These are phyloP conservation scores for Zasmidium citrigriseum DNA, from an alignment of 2,329 filamentous ascomycete genomes.

Conservation along the genomic window DNA sequence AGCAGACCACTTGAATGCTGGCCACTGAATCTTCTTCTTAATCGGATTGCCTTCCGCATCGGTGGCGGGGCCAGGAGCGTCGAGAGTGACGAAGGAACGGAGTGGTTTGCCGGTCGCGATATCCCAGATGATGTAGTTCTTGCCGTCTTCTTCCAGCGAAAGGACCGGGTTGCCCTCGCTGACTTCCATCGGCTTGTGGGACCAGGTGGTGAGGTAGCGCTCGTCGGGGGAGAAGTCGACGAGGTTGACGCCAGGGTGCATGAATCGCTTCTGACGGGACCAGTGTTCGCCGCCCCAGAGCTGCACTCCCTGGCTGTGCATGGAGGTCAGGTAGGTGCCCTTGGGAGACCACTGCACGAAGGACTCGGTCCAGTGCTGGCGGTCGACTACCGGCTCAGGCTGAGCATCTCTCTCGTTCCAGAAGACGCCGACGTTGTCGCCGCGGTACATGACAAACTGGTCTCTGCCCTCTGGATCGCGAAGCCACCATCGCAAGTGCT, in stretches of 20 bases:
- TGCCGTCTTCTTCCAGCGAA: constrained; percentile 85
- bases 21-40: constrained; percentile 96
- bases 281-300: constrained; percentile 92
- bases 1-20: constrained; percentile 98
- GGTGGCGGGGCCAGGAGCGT: constrained; percentile 64
- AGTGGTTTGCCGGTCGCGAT: constrained; percentile 85
- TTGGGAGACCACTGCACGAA: constrained; percentile 98
- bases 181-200: constrained; percentile 86
- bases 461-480: constrained; percentile 86
- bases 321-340: constrained; percentile 90
- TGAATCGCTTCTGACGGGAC: constrained; percentile 88
- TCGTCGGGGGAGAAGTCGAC: constrained; percentile 94
- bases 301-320: constrained; percentile 94
- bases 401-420: constrained; percentile 97
- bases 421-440: constrained; percentile 89
- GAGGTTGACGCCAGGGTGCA: constrained; percentile 92
- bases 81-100: constrained; percentile 89
- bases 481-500: constrained; percentile 92
- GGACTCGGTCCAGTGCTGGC: constrained; percentile 94
- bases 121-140: constrained; percentile 99
- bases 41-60: constrained; percentile 65
- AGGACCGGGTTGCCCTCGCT: constrained; percentile 82
- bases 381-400: constrained; percentile 86
- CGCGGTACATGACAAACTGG: constrained; percentile 92
- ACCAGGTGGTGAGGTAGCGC: constrained; percentile 96